phyloP scores from a whole-genome alignment of 23 red algal species.

The Agarophyton chilense region DNA sequence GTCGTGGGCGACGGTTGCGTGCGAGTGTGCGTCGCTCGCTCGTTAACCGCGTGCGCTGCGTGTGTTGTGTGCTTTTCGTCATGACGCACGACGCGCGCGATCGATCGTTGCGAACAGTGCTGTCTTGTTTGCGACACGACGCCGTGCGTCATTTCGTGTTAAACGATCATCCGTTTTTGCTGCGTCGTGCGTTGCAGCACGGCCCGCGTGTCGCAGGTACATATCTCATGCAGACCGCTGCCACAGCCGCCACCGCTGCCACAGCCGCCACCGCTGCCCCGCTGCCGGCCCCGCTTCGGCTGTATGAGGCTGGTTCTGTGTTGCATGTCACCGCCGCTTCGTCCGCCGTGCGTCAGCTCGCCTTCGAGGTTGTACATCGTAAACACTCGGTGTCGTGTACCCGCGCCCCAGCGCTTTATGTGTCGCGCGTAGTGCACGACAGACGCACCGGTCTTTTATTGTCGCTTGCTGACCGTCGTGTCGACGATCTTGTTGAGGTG shows the following conservation, averaged over 20 bases:
- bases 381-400: not conserved
- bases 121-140: conserved; percentile 25
- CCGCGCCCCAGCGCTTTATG: not conserved
- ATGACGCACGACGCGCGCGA: not conserved
- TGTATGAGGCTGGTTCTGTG: conserved; percentile 17
- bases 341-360: not conserved
- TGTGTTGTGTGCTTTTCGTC: not conserved
- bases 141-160: conserved; percentile 46
- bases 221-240: not conserved
- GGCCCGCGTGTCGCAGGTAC: not conserved
- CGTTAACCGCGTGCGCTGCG: not conserved
- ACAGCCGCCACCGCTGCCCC: not conserved
- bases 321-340: conserved; percentile 8
- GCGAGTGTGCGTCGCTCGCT: no score
- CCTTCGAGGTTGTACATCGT: conserved; percentile 20
- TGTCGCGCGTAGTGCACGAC: conserved; percentile 21
- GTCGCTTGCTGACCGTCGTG: not conserved
- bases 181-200: not conserved
- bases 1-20: no score
- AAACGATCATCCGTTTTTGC: not conserved
- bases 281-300: not conserved
- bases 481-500: conserved; percentile 5
- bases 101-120: not conserved
- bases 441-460: not conserved
- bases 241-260: conserved; percentile 3